A percentile compares a stretch with the other conserved stretches of the same genome.
Conservation (phyloP, 495 filamentous ascomycete genomes). For the Penicillium salamii region DNA sequence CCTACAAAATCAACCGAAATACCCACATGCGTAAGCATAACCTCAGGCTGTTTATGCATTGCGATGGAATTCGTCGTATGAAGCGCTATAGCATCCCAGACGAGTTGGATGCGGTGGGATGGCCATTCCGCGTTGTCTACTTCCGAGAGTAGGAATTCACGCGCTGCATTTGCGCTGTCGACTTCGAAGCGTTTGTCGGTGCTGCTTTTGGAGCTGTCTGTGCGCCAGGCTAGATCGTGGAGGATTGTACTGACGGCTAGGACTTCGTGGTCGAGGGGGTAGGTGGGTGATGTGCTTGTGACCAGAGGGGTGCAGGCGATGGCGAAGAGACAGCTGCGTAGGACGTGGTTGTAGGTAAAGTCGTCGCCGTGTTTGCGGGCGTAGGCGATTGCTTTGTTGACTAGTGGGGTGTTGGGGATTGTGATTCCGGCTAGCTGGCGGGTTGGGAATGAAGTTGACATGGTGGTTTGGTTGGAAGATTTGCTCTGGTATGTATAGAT, state of each 20-base stretch:
- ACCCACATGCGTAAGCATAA: constrained; percentile 35
- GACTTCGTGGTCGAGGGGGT: background rate
- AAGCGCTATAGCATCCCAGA: constrained; percentile 56
- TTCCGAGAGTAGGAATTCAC: constrained; percentile 32
- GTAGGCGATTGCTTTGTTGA: background rate
- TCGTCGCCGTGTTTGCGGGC: background rate
- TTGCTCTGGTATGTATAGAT: no score
- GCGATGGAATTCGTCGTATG: constrained; percentile 43
- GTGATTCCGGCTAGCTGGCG: no score
- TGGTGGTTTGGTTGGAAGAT: no score
- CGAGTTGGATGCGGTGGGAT: constrained; percentile 41
- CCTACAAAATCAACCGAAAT: constrained; percentile 49
- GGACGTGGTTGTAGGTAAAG: background rate
- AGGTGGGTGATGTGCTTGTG: background rate
- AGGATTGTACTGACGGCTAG: constrained; percentile 2
- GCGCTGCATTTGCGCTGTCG: constrained; percentile 49
- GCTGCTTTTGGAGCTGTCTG: constrained; percentile 28
- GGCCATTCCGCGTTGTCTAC: constrained; percentile 7
- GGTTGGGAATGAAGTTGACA: no score
- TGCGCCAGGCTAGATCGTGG: constrained; percentile 55
- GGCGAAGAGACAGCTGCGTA: background rate
- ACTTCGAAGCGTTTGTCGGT: constrained; percentile 55
- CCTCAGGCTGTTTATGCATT: constrained; percentile 44
- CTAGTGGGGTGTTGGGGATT: no score
- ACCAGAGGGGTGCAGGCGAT: background rate